Conservation (phyloP, 768 basidiomycete species). For the Phylloporus sp. region DNA sequence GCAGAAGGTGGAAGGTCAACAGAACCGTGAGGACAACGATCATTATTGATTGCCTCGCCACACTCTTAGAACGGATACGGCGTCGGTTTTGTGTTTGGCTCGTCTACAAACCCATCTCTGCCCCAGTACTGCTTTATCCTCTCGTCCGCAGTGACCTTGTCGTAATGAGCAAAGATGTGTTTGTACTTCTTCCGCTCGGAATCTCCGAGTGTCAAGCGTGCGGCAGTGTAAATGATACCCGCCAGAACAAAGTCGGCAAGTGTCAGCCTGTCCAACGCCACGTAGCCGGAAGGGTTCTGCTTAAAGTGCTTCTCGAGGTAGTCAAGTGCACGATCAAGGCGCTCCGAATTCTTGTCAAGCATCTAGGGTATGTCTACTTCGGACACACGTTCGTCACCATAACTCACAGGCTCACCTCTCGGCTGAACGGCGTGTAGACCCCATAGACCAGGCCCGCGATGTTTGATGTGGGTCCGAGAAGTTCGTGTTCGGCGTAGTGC, state of each 20-base stretch:
- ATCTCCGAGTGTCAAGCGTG: conserved; percentile 1
- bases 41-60: too few species aligned
- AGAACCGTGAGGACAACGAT: too few species aligned
- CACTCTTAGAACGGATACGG: not conserved
- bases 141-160: conserved; percentile 15
- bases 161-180: conserved; percentile 8
- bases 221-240: not conserved
- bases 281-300: conserved; percentile 1
- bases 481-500: conserved; percentile 18
- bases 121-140: conserved; percentile 9
- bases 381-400: not conserved
- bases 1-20: too few species aligned
- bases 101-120: conserved; percentile 7
- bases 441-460: not conserved
- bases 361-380: not conserved
- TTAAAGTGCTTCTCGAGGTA: conserved; percentile 15
- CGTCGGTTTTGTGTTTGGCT: not conserved
- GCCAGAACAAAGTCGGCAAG: conserved; percentile 20
- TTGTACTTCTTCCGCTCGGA: conserved; percentile 14
- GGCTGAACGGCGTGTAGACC: conserved; percentile 1
- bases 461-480: not conserved
- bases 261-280: conserved; percentile 13
- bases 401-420: conserved; percentile 5
- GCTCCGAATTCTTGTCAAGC: conserved; percentile 1
- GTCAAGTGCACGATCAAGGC: conserved; percentile 2